A percentile compares a stretch with the other conserved stretches of the same genome.
Evolutionary conservation across 169 alveolate species (phyloP).

Genomic region (Plasmodium gaboni): DNA sequence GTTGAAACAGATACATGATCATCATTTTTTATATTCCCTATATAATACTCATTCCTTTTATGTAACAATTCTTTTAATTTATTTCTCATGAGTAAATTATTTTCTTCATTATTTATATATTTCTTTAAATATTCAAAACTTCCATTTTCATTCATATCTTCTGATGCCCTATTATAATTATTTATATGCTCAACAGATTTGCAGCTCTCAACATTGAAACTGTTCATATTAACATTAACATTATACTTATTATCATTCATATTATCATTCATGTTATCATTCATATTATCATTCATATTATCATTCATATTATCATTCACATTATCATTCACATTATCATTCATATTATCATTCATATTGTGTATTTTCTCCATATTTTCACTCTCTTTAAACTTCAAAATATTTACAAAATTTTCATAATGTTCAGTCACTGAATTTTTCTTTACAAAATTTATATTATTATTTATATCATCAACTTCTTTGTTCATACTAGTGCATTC

Average conservation of each 20-base stretch:
- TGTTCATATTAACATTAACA: not conserved
- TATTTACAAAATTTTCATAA: not conserved
- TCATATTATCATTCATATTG: not conserved
- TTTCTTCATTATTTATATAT: conserved; percentile 2
- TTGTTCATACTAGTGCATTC: not conserved
- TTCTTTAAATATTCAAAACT: not conserved
- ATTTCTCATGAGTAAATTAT: not conserved
- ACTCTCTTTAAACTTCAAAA: not conserved
- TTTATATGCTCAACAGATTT: too few relatives aligned
- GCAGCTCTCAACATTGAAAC: too few relatives aligned
- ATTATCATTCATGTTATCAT: not conserved
- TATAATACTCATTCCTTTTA: not conserved
- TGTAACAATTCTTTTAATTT: conserved; percentile 6
- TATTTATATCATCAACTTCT: not conserved
- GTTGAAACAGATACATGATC: too few relatives aligned
- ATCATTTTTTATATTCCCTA: too few relatives aligned
- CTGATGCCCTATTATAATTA: too few relatives aligned
- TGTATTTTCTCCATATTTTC: not conserved
- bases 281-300: not conserved
- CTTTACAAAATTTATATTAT: not conserved
- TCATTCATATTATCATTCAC: not conserved
- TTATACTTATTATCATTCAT: not conserved
- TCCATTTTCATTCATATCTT: not conserved
- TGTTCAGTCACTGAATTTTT: too few relatives aligned
- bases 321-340: not conserved